Evolutionary conservation across 192 early-diverging fungal genomes (phyloP), one percentile per base, ranked within the genome.

Genomic region (Coemansia guatemalensis): DNA sequence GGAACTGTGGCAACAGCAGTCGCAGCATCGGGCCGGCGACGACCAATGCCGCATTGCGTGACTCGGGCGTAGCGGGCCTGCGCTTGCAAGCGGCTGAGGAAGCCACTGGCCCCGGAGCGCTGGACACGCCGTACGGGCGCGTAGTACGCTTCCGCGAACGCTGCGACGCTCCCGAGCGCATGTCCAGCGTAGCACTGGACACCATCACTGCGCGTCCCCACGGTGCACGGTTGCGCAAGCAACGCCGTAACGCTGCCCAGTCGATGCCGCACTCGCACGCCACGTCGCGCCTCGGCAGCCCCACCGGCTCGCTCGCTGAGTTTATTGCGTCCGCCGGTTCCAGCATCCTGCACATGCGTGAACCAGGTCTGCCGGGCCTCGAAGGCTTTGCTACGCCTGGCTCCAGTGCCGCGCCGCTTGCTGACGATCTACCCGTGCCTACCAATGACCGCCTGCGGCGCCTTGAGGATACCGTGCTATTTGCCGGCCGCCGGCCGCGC

Each of bases 31-130:
- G 50, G 12, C 39, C 39, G 39, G 39, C 14, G 14, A 12, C 12
- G 12, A 9, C 14, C 39, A 17, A 44, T 44, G 12, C 39, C 12
- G 14, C 14, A 12, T 12, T 44, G 75, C 69, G 75, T 39, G 69
- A 77, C 49, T 77, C 75, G 20, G 75, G 69, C 9, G 67, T 77
- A 23, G 68, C 75, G 21, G 75, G 75, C 12, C 33, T 73, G 29
- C 60, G 68, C 23, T 65, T 69, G 32, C 70, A 44, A 12, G 49
- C 58, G 18, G 60, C 48, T 21, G 68, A 66, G 24, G 48, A 17
- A 2, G 47, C 53, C 41, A 53, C 39, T 12, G 12, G 39, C 14
- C 17, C 39, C 17, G 39, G 39, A 44, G 39, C 39, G 17, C 14
- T 44, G 14, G 39, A 44, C 39, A 17, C 39, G 14, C 14, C 39